Conservation (phyloP, 1,284 basidiomycete genomes). For the Sphagnurus paluster region DNA sequence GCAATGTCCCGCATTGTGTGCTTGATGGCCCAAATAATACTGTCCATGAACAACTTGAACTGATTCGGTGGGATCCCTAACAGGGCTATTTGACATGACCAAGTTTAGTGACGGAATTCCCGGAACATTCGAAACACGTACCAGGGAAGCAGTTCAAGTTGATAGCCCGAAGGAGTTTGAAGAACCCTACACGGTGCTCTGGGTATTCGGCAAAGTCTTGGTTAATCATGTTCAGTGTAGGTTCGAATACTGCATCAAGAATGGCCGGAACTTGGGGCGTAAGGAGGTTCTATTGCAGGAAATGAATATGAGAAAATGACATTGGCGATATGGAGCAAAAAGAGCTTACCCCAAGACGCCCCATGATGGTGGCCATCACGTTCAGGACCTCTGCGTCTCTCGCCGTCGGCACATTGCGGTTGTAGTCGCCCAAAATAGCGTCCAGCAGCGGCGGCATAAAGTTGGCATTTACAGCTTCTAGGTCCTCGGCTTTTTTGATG, state of each 20-base stretch:
- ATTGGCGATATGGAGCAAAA: neutral
- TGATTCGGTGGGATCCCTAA: conserved; percentile 86
- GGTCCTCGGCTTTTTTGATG: conserved; percentile 94
- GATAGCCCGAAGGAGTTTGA: conserved; percentile 92
- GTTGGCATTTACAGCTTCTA: conserved; percentile 88
- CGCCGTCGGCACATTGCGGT: conserved; percentile 90
- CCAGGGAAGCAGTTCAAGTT: conserved; percentile 96
- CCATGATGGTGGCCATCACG: conserved; percentile 97
- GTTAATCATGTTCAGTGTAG: conserved; percentile 98
- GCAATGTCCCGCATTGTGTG: conserved; percentile 99
- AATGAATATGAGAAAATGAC: conserved; percentile 1
- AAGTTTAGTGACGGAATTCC: conserved; percentile 5
- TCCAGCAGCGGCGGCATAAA: conserved; percentile 97
- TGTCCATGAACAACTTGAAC: conserved; percentile 99
- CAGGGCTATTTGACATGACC: conserved; percentile 55
- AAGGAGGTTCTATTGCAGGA: conserved; percentile 62
- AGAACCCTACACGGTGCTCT: conserved; percentile 97
- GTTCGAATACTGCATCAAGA: conserved; percentile 96
- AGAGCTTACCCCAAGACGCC: conserved; percentile 75
- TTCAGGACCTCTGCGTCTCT: conserved; percentile 98
- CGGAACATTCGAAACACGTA: conserved; percentile 30
- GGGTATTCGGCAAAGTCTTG: conserved; percentile 98
- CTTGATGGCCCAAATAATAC: conserved; percentile 99
- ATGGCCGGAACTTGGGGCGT: conserved; percentile 97
- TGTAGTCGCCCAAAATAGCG: conserved; percentile 97